Conservation (phyloP, 2,329 filamentous ascomycete species). For the Xylaria sp. region DNA sequence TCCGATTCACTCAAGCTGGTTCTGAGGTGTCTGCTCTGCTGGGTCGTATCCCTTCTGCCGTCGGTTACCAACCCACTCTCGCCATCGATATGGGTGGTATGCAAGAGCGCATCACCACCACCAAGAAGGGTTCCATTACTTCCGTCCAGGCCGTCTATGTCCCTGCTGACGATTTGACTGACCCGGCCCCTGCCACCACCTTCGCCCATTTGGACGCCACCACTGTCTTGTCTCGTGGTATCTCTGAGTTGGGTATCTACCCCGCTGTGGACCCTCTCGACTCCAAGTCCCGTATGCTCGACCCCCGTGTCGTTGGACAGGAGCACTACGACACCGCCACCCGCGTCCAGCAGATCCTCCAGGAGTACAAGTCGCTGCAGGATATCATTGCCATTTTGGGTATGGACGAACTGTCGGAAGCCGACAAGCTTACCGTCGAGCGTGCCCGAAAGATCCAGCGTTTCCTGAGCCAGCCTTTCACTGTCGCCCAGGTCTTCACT, state of each 20-base stretch:
- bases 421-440: conserved; percentile 99
- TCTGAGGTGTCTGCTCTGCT: conserved; percentile 99
- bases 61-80: conserved; percentile 99
- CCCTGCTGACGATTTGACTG: conserved; percentile 99
- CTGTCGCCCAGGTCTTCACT: conserved; percentile 81
- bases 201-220: conserved; percentile 99
- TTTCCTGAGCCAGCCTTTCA: conserved; percentile 99
- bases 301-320: conserved; percentile 96
- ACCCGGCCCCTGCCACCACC: conserved; percentile 98
- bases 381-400: conserved; percentile 99
- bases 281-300: conserved; percentile 99
- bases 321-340: conserved; percentile 97
- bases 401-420: conserved; percentile 99
- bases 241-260: conserved; percentile 99
- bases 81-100: conserved; percentile 99
- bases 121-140: conserved; percentile 98
- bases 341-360: conserved; percentile 97
- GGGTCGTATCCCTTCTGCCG: conserved; percentile 99
- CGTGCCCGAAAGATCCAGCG: conserved; percentile 99
- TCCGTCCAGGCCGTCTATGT: conserved; percentile 99
- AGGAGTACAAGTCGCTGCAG: conserved; percentile 99
- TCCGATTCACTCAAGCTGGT: conserved; percentile 99
- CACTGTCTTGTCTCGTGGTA: conserved; percentile 99
- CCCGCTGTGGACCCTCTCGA: conserved; percentile 99
- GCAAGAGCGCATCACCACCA: conserved; percentile 99